Base-by-base conservation (phyloP, 108 stramenopile species). In the Pseudonitzschia pungens region DNA sequence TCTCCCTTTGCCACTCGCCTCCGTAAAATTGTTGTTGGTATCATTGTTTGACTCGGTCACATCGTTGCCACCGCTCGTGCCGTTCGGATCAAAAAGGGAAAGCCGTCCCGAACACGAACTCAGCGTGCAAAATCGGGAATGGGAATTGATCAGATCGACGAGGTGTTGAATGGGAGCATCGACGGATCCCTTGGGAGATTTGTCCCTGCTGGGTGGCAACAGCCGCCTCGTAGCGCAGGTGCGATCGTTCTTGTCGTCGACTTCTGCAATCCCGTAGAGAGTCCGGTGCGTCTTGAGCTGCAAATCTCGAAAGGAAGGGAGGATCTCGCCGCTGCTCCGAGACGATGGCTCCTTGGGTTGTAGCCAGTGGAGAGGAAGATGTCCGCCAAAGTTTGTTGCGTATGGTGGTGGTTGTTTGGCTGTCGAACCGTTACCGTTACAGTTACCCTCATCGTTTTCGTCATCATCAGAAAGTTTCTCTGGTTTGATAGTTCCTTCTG, bases 71-170 rank as follows among this genome's bases (percentile, higher is more conserved):
- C 33, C 33, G 24, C 41, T 40, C 0, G 21, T 65, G 0, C 70
- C 79, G 41, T 81, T 73, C 29, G 89, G 92, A 83, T 92, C 88
- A 78, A 96, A 96, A 11, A 96, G 51, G 4, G 91, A 81, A 28
- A 96, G 85, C 59, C 94, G 74, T 53, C 94, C 92, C 0, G 90
- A 91, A 79, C 94, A 96, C 7, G 91, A 92, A 28, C 87, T 89
- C 27, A 89, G 55, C 21, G 94, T 93, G 20, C 86, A 88, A 70
- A 81, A 92, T 12, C 83, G 82, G 2, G 87, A 85, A 72, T 93
- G 90, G 4, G 41, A 60, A 83, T 94, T 94, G 71, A 94, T 86
- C 31, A 90, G 67, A 74, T 89, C 87, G 7, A 90, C 86, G 26
- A 92, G 69, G 27, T 70, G 69, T 27, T 74, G 91, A 59, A 94